phyloP scores from a whole-genome alignment of 2,329 filamentous ascomycete species.

The Fusarium sambucinum region DNA sequence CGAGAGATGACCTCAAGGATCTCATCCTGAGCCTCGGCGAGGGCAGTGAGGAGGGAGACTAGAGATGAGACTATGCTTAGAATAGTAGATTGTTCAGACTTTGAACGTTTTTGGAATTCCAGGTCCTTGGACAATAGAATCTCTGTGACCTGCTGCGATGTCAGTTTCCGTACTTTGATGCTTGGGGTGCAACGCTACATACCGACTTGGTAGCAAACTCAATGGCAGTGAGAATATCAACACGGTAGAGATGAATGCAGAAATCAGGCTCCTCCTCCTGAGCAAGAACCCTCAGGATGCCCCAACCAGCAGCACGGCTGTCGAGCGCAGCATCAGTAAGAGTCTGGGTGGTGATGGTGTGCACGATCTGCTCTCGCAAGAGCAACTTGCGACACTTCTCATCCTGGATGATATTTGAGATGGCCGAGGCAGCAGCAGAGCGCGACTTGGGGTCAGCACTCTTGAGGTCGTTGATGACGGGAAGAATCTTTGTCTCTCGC shows the following conservation, averaged over 20 bases:
- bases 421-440: constrained; percentile 68
- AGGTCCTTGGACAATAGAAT: constrained; percentile 57
- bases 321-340: constrained; percentile 73
- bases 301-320: constrained; percentile 75
- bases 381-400: constrained; percentile 72
- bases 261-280: constrained; percentile 75
- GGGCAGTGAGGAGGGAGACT: constrained; percentile 63
- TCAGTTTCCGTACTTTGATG: constrained; percentile 10
- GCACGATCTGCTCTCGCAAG: constrained; percentile 74
- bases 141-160: constrained; percentile 56
- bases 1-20: constrained; percentile 66
- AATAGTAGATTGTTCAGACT: constrained; percentile 65
- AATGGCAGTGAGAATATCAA: constrained; percentile 71
- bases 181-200: constrained; percentile 41
- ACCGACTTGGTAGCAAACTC: constrained; percentile 67
- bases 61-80: constrained; percentile 68
- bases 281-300: constrained; percentile 71
- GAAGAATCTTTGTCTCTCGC: constrained; percentile 72
- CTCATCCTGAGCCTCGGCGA: constrained; percentile 71
- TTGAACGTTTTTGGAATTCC: constrained; percentile 61
- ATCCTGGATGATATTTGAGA: constrained; percentile 73
- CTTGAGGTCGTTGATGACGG: constrained; percentile 70
- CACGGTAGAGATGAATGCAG: constrained; percentile 72
- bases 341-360: constrained; percentile 72
- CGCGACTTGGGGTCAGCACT: constrained; percentile 70